These are phyloP conservation scores for Trichosporon sp. DNA, from an alignment of 1,284 basidiomycete genomes.

Conservation along the genomic window DNA sequence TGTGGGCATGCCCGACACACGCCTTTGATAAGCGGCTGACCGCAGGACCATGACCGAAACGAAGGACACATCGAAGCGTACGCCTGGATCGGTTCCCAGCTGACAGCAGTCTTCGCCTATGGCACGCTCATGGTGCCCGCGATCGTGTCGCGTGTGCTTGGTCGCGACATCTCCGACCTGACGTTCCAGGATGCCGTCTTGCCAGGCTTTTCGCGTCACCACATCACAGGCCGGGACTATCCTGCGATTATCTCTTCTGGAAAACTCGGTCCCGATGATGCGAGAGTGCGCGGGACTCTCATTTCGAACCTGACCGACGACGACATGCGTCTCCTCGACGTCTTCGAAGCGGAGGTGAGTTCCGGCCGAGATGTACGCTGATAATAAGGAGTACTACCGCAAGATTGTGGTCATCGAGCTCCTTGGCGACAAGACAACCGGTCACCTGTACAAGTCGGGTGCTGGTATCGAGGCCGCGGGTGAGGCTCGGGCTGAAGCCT, in stretches of 20 bases:
- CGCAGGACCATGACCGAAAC: slow-evolving; percentile 26
- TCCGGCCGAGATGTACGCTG: too few species aligned
- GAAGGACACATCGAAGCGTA: slow-evolving; percentile 22
- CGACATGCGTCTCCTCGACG: slow-evolving; percentile 68
- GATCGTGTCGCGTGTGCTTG: slow-evolving; percentile 67
- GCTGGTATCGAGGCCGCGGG: slow-evolving; percentile 26
- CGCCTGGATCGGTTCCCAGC: background rate
- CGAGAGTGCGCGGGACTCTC: slow-evolving; percentile 69
- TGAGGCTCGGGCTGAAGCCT: slow-evolving; percentile 63
- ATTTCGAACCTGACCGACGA: slow-evolving; percentile 65
- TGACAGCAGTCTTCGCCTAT: slow-evolving; percentile 73
- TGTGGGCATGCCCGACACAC: slow-evolving; percentile 3
- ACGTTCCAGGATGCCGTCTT: slow-evolving; percentile 64
- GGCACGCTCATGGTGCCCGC: slow-evolving; percentile 77
- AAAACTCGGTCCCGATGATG: slow-evolving; percentile 55
- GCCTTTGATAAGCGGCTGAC: slow-evolving; percentile 15
- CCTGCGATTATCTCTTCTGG: slow-evolving; percentile 66
- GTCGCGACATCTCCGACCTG: slow-evolving; percentile 63
- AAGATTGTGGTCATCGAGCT: slow-evolving; percentile 60
- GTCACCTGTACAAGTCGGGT: slow-evolving; percentile 23
- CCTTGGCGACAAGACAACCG: slow-evolving; percentile 56
- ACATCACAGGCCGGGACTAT: slow-evolving; percentile 68
- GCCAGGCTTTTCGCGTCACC: slow-evolving; percentile 76
- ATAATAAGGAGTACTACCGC: slow-evolving; percentile 43
- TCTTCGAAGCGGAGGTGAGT: slow-evolving; percentile 67